A percentile compares a stretch with the other conserved stretches of the same genome.
Evolutionary conservation across 768 basidiomycete genomes (phyloP).

Genomic region (Termitomyces sp.): DNA sequence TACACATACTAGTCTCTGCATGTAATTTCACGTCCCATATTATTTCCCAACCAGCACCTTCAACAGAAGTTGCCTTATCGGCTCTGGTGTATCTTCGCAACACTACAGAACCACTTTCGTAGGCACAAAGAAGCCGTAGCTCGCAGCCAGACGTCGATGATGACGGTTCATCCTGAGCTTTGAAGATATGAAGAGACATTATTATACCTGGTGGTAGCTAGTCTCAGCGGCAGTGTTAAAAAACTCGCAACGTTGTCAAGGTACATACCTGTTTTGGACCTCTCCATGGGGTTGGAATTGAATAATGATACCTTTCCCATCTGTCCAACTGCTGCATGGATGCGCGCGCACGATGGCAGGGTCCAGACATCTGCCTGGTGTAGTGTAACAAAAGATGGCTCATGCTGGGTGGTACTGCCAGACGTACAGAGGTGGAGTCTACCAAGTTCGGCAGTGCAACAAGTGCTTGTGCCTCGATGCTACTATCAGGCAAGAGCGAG

Average conservation of each 20-base stretch:
- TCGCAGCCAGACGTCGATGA: slow-evolving; percentile 28
- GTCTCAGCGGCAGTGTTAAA: not conserved
- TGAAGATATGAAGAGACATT: slow-evolving; percentile 79
- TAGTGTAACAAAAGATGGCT: not conserved
- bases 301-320: slow-evolving; percentile 30
- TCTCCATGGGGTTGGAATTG: slow-evolving; percentile 42
- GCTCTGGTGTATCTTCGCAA: slow-evolving; percentile 47
- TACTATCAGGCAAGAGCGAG: slow-evolving; percentile 45
- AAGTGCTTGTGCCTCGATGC: slow-evolving; percentile 34
- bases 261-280: slow-evolving; percentile 48
- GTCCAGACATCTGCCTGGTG: slow-evolving; percentile 83
- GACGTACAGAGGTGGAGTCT: slow-evolving; percentile 50
- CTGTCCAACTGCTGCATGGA: slow-evolving; percentile 85
- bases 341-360: slow-evolving; percentile 57
- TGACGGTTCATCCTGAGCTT: slow-evolving; percentile 17
- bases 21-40: slow-evolving; percentile 67
- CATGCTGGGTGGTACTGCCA: not conserved
- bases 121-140: slow-evolving; percentile 66
- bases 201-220: slow-evolving; percentile 57
- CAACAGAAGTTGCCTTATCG: slow-evolving; percentile 46
- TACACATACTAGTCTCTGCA: slow-evolving; percentile 60
- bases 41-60: slow-evolving; percentile 69
- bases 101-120: slow-evolving; percentile 86
- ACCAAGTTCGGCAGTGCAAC: slow-evolving; percentile 85
- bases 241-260: not conserved